Conservation (phyloP, 257 asterid genomes). For the Cordia subcordata region DNA sequence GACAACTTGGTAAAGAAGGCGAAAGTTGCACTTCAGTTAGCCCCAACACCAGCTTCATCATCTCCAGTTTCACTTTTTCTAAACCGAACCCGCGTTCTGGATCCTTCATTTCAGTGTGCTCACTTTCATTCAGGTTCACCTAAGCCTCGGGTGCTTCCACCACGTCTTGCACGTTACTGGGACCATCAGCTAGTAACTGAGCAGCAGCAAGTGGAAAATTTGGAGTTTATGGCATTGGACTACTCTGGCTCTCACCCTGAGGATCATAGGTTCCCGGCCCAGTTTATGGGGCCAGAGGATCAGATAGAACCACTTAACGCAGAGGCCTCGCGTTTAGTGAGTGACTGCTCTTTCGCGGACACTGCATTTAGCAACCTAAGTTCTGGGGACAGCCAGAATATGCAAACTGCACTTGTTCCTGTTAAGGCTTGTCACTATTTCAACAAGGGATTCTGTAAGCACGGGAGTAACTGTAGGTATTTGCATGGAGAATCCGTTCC, state of each 20-base stretch:
- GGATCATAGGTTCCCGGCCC: conserved; percentile 20
- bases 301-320: conserved; percentile 27
- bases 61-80: conserved; percentile 63
- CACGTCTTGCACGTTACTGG: conserved; percentile 32
- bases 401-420: conserved; percentile 20
- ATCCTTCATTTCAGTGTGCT: conserved; percentile 32
- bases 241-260: conserved; percentile 31
- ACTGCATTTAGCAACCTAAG: conserved; percentile 31
- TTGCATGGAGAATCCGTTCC: conserved; percentile 46
- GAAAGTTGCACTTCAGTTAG: conserved; percentile 30
- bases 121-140: conserved; percentile 35
- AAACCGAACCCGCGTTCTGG: conserved; percentile 29
- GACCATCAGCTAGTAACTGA: conserved; percentile 31
- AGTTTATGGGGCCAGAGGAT: conserved; percentile 30
- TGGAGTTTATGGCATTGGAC: conserved; percentile 20
- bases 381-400: conserved; percentile 13
- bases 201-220: conserved; percentile 20
- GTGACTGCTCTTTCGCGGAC: conserved; percentile 38
- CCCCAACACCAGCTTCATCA: conserved; percentile 32
- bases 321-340: conserved; percentile 19
- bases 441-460: conserved; percentile 79
- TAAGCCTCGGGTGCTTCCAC: conserved; percentile 26
- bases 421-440: conserved; percentile 72
- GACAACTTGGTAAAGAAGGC: conserved; percentile 46
- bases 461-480: conserved; percentile 77